A percentile compares a stretch with the other conserved stretches of the same genome.
Conservation (phyloP, 495 filamentous ascomycete genomes). For the Penicillium lagena region DNA sequence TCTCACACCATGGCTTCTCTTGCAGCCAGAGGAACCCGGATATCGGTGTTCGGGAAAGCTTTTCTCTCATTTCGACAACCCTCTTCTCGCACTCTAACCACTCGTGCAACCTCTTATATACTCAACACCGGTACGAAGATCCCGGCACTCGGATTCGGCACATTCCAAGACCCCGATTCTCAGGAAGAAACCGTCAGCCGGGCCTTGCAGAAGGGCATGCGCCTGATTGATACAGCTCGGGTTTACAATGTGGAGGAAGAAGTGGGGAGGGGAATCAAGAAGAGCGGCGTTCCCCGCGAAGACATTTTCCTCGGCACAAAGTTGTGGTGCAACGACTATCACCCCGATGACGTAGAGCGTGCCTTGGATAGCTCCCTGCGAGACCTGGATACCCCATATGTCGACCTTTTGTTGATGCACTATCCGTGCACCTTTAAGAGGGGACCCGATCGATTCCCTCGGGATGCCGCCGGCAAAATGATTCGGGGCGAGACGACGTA, state of each 20-base stretch:
- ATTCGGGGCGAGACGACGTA: slow-evolving; percentile 18
- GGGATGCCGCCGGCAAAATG: slow-evolving; percentile 31
- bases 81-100: neutral
- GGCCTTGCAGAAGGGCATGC: slow-evolving; percentile 44
- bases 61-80: neutral
- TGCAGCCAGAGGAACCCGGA: neutral
- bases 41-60: neutral
- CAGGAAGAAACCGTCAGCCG: slow-evolving; percentile 34
- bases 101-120: neutral
- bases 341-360: slow-evolving; percentile 48
- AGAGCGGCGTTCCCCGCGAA: slow-evolving; percentile 21
- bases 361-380: slow-evolving; percentile 52
- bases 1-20: neutral
- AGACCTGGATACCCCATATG: slow-evolving; percentile 54
- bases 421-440: slow-evolving; percentile 46
- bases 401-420: slow-evolving; percentile 66
- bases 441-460: slow-evolving; percentile 27
- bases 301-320: slow-evolving; percentile 59
- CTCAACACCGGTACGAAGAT: slow-evolving; percentile 39
- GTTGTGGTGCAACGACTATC: slow-evolving; percentile 61
- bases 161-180: slow-evolving; percentile 35
- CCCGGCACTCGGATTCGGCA: slow-evolving; percentile 33
- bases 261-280: slow-evolving; percentile 8
- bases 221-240: slow-evolving; percentile 51
- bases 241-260: slow-evolving; percentile 7